A percentile compares a stretch with the other conserved stretches of the same genome.
Evolutionary conservation across 805 yeast species (phyloP).

Genomic region (Cyberlindnera mrakii): DNA sequence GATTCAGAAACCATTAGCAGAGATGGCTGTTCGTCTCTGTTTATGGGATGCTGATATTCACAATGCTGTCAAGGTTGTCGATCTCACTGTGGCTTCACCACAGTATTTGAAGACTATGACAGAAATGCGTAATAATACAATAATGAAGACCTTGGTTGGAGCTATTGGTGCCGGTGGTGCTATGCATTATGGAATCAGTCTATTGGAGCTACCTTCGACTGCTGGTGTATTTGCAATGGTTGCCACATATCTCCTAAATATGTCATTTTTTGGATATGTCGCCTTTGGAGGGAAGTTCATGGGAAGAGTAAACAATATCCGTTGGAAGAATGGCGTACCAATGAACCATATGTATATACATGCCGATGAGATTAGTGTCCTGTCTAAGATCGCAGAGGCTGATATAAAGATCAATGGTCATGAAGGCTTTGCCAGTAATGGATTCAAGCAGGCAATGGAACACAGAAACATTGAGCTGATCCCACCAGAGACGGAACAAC

Average conservation of each 20-base stretch:
- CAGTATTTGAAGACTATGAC: slow-evolving; percentile 38
- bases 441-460: slow-evolving; percentile 8
- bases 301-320: slow-evolving; percentile 48
- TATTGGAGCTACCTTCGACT: slow-evolving; percentile 16
- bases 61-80: slow-evolving; percentile 51
- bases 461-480: slow-evolving; percentile 7
- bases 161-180: slow-evolving; percentile 33
- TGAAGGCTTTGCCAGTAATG: slow-evolving; percentile 15
- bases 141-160: slow-evolving; percentile 28
- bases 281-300: slow-evolving; percentile 43
- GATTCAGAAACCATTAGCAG: slow-evolving; percentile 1
- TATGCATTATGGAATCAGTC: slow-evolving; percentile 40
- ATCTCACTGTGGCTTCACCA: slow-evolving; percentile 52
- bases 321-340: slow-evolving; percentile 62
- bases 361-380: slow-evolving; percentile 64
- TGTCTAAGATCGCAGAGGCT: slow-evolving; percentile 57
- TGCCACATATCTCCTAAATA: slow-evolving; percentile 41
- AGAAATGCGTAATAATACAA: slow-evolving; percentile 26
- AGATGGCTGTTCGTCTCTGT: slow-evolving; percentile 7
- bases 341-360: slow-evolving; percentile 59
- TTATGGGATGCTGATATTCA: slow-evolving; percentile 12
- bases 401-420: slow-evolving; percentile 31
- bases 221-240: slow-evolving; percentile 40
- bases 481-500: slow-evolving; percentile 58
- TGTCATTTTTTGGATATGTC: slow-evolving; percentile 41